Base-by-base conservation (phyloP, 805 yeast genomes). In the Nakazawaea wickerhamii region DNA sequence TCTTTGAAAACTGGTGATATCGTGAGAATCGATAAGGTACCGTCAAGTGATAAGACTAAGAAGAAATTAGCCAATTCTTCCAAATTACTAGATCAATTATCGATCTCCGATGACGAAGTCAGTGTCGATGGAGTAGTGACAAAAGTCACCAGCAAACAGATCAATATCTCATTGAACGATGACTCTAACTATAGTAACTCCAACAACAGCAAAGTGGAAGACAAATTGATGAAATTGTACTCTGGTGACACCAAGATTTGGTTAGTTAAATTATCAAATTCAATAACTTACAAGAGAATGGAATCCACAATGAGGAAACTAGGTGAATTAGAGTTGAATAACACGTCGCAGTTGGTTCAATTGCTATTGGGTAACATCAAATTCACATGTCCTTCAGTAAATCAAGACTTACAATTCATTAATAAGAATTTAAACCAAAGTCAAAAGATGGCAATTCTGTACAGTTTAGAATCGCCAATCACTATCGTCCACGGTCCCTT, bases 401-500 rank as follows among this genome's bases (percentile, higher is more conserved):
- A 10, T 11, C 40, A 13, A n/a, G 40, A 50, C 1, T 22, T 62
- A 7, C 50, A 59, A 2, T 75, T 69, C 48, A 58, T 67, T 40
- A 76, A 80, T 53, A 40, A 50, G 0, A 51, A 59, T 2, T 59
- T 87, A 23, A 88, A 88, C 52, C 65, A 61, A 0, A 83, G 96
- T 0, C 99, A 91, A 55, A 70, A 69, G 36, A 56, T 67, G 3
- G 96, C 98, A 0, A 79, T 90, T 7, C 60, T 65, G 10, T 84
- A 84, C 59, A 72, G 95, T 1, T 40, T 88, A 13, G 77, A 79
- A 46, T 73, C 79, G 13, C 60, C 70, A 59, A 31, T 75, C 14
- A 57, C 73, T 3, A 73, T 84, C 7, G 72, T 84, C 5, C 91
- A 84, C 54, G 91, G 91, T 0, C 91, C 91, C 1, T 90, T 90